Evolutionary conservation across 2,329 filamentous ascomycete genomes (phyloP), one percentile per base, ranked within the genome.

Genomic region (Colletotrichum sp.): DNA sequence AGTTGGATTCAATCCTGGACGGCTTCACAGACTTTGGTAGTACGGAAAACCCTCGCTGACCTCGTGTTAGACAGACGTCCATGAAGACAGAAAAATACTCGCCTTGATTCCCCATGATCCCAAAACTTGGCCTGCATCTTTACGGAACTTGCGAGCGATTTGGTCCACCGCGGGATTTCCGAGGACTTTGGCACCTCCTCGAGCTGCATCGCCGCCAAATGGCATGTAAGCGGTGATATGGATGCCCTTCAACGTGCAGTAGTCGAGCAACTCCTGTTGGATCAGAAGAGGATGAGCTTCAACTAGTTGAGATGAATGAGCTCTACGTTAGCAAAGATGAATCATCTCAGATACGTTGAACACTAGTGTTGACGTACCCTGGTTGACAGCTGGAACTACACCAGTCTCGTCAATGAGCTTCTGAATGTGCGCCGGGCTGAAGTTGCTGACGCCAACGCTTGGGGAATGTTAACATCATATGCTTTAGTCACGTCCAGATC

Each of bases 161-260:
- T 24, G 0, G 7, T 57, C 52, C 24, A 57, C 52, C 13, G 13
- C 52, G 9, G 52, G 24, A 28, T 57, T 28, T 28, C 24, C 52
- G 12, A 57, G 52, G 52, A 57, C 52, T n/a, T 2, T 57, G 24
- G 13, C 52, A 1, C 21, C 87, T 89, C 71, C 52, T 15, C 21
- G 21, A 57, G 52, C 13, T 9, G 52, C 21, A 18, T 57, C 52
- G 21, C 21, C 52, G 52, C 52, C 52, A 18, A 57, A 57, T 0
- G 52, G 52, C 52, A 57, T 57, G 21, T 26, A 57, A 57, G 52
- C 52, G 13, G 52, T 57, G 16, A 57, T 28, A 28, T 57, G 52
- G 52, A 57, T 57, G 12, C 24, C 52, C 21, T 57, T 57, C 52
- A 2, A 57, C 2, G 52, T 57, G 24, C 52, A 57, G 21, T 57